A percentile compares a stretch with the other conserved stretches of the same genome.
Conservation (phyloP, 1,284 basidiomycete species). For the Pseudozyma hubeiensis region DNA sequence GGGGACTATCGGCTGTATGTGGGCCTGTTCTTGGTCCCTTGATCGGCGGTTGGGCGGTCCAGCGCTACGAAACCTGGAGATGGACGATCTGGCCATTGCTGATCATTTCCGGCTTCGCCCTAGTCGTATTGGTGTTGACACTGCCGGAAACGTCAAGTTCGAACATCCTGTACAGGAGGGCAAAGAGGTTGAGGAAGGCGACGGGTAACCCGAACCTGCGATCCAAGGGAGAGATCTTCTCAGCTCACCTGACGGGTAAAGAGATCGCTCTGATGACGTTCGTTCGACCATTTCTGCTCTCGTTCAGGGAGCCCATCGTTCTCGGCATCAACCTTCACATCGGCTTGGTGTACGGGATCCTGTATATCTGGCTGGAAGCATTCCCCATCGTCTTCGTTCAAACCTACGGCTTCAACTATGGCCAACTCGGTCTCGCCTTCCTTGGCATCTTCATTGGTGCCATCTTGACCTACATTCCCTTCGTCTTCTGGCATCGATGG, state of each 20-base stretch:
- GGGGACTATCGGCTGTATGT: slow-evolving; percentile 49
- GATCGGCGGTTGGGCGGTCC: slow-evolving; percentile 54
- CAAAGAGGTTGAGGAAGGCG: slow-evolving; percentile 66
- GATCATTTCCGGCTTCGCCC: slow-evolving; percentile 63
- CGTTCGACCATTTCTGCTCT: slow-evolving; percentile 59
- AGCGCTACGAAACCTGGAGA: slow-evolving; percentile 43
- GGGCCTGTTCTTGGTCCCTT: slow-evolving; percentile 57
- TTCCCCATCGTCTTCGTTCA: slow-evolving; percentile 57
- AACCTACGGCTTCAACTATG: slow-evolving; percentile 60
- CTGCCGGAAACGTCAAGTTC: slow-evolving; percentile 68
- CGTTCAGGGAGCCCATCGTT: slow-evolving; percentile 47
- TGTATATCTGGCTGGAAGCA: slow-evolving; percentile 52
- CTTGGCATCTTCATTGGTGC: slow-evolving; percentile 55
- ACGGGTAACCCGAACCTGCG: slow-evolving; percentile 68
- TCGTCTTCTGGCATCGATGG: slow-evolving; percentile 32
- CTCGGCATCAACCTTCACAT: slow-evolving; percentile 56
- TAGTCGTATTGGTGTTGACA: slow-evolving; percentile 57
- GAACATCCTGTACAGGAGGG: slow-evolving; percentile 69
- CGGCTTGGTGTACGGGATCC: slow-evolving; percentile 46
- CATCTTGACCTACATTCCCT: slow-evolving; percentile 37
- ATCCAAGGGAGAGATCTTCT: slow-evolving; percentile 67
- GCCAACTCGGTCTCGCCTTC: slow-evolving; percentile 51
- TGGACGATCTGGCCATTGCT: slow-evolving; percentile 69
- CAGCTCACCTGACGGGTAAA: slow-evolving; percentile 36
- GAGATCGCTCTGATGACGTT: slow-evolving; percentile 55